phyloP scores from a whole-genome alignment of 1,284 basidiomycete genomes.

The Jaminaea rosea region DNA sequence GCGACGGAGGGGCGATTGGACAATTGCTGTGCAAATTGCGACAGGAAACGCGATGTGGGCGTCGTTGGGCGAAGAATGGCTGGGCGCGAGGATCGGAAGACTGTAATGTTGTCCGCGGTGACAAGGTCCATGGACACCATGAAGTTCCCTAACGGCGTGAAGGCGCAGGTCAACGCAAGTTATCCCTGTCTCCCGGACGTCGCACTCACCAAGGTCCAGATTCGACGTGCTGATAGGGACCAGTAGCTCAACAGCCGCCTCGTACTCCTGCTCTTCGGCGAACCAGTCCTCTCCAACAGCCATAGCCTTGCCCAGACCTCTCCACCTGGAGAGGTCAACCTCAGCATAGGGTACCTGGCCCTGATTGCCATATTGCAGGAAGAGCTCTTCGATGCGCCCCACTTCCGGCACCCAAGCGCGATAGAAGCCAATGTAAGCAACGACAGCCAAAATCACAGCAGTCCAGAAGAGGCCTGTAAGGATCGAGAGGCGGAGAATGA shows the following conservation, averaged over 20 bases:
- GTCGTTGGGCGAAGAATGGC: conserved; percentile 5
- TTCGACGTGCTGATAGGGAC: conserved; percentile 38
- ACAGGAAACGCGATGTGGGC: conserved; percentile 1
- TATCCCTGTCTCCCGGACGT: neutral
- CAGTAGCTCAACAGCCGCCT: conserved; percentile 38
- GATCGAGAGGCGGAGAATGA: conserved; percentile 33
- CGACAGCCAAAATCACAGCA: conserved; percentile 27
- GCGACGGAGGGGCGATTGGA: conserved; percentile 17
- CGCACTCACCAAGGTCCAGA: conserved; percentile 19
- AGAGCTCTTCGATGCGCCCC: conserved; percentile 29
- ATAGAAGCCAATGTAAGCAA: conserved; percentile 43
- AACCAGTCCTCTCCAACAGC: too few relatives aligned
- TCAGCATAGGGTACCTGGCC: conserved; percentile 5
- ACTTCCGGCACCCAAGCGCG: conserved; percentile 42
- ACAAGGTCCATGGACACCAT: conserved; percentile 35
- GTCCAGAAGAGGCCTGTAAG: conserved; percentile 32
- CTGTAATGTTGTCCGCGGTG: conserved; percentile 3
- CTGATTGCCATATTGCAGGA: conserved; percentile 30
- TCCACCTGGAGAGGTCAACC: neutral
- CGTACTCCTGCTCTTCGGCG: conserved; percentile 39
- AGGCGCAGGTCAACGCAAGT: neutral
- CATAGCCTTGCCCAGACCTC: neutral
- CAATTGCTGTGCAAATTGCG: conserved; percentile 2
- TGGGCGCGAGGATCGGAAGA: conserved; percentile 9
- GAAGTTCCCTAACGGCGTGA: conserved; percentile 25